Evolutionary conservation across 768 basidiomycete species (phyloP), one percentile per base, ranked within the genome.

Genomic region (Gloeostereum incarnatum): DNA sequence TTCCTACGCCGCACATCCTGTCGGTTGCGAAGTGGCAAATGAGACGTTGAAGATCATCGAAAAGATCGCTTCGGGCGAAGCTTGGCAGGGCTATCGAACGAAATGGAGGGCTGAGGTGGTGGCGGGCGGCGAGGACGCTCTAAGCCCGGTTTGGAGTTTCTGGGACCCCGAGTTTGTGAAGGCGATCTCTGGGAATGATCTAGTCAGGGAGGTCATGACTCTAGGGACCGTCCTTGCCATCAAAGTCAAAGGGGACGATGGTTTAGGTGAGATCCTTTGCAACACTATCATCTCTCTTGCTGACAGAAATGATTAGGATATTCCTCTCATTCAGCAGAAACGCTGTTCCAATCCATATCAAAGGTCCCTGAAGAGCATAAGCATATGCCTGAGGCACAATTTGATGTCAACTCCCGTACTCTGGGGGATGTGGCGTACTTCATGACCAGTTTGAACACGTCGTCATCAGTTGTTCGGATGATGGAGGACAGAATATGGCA

Each of bases 361-460:
- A 43, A 65, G 0, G 67, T 69, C 1, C 73, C 73, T 6, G 70
- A 73, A 2, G 70, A 6, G 14, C 14, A 14, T n/a, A 14, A 34
- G 19, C n/a, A n/a, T n/a, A n/a, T n/a, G n/a, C n/a, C n/a, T 1
- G 20, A 75, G 24, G 65, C 64, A 13, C 63, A 74, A 4, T 81
- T 81, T 58, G 69, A 73, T 25, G 71, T 97, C 16, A 85, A 98
- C 55, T 91, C 73, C 46, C 71, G 94, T 41, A 92, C 94, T 0
- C 61, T 98, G 25, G 94, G 94, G 0, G 78, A 92, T 51, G 79
- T 91, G 6, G 83, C 82, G n/a, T 94, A 94, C 56, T 86, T 92
- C 53, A 93, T 94, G 73, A 80, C 77, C 5, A 90, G 86, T 57
- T 65, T 93, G 27, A 91, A 90, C 52, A 91, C 85, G 1, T 56